Percentiles rank a stretch among this genome's conserved stretches.
Conservation (phyloP, 2,329 filamentous ascomycete genomes). For the Paecilomyces formosus region DNA sequence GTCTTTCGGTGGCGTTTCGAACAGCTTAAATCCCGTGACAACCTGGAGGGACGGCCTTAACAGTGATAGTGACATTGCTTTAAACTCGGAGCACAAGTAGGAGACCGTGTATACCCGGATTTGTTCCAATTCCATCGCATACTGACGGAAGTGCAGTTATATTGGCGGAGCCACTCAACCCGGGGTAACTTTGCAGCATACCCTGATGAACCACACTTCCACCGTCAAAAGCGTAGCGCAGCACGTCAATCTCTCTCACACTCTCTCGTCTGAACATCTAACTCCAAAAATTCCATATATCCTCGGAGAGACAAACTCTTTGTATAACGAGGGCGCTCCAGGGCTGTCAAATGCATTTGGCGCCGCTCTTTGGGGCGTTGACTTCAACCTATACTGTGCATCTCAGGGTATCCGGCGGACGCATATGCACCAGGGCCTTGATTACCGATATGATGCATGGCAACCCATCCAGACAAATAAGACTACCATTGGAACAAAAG, state of each 20-base stretch:
- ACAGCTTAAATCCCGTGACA: slow-evolving; percentile 43
- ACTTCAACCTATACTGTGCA: slow-evolving; percentile 55
- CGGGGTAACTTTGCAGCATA: slow-evolving; percentile 55
- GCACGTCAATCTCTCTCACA: slow-evolving; percentile 42
- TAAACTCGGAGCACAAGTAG: slow-evolving; percentile 56
- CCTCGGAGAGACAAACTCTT: slow-evolving; percentile 55
- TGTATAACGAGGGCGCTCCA: slow-evolving; percentile 55
- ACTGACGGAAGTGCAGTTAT: slow-evolving; percentile 39
- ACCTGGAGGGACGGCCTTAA: slow-evolving; percentile 51
- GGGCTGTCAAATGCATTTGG: slow-evolving; percentile 59
- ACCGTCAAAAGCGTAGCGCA: slow-evolving; percentile 43
- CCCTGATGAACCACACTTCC: slow-evolving; percentile 56
- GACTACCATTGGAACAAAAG: slow-evolving; percentile 49
- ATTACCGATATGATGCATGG: slow-evolving; percentile 56
- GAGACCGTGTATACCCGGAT: slow-evolving; percentile 8
- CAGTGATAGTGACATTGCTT: slow-evolving; percentile 40
- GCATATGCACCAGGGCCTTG: slow-evolving; percentile 59
- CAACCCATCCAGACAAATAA: slow-evolving; percentile 49
- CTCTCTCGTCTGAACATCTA: slow-evolving; percentile 28
- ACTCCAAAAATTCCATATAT: slow-evolving; percentile 43
- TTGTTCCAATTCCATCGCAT: neutral
- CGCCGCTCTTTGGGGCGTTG: slow-evolving; percentile 57
- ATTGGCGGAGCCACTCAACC: slow-evolving; percentile 53
- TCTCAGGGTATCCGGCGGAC: slow-evolving; percentile 49
- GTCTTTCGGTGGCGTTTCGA: slow-evolving; percentile 48